Evolutionary conservation across 1,284 basidiomycete genomes (phyloP).

Genomic region (Ustilago sp.): DNA sequence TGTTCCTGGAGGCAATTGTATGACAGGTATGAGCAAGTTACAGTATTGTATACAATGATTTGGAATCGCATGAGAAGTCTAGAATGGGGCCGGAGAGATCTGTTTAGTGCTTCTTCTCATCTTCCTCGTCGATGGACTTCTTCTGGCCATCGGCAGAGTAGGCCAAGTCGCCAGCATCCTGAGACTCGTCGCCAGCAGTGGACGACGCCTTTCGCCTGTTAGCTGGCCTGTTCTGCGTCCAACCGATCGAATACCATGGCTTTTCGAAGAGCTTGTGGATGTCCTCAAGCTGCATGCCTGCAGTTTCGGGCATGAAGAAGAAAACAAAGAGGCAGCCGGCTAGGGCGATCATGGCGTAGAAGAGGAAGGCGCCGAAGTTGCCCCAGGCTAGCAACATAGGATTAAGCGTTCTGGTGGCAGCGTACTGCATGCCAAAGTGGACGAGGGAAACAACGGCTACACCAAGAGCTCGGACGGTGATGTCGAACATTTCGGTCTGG

Average conservation of each 20-base stretch:
- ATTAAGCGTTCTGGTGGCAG: conserved; percentile 50
- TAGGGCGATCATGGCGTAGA: conserved; percentile 46
- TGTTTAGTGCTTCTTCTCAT: conserved; percentile 36
- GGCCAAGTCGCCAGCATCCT: conserved; percentile 20
- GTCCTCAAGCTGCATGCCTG: conserved; percentile 51
- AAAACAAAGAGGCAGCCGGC: conserved; percentile 48
- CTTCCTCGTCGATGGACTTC: conserved; percentile 31
- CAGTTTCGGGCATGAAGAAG: conserved; percentile 55
- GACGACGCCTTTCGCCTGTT: conserved; percentile 17
- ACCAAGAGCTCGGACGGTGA: conserved; percentile 50
- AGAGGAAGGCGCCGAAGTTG: conserved; percentile 52
- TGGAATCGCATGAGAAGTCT: no score
- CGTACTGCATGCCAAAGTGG: conserved; percentile 58
- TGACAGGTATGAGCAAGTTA: no score
- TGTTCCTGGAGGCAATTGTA: no score
- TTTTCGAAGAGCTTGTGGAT: conserved; percentile 54
- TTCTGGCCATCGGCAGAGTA: conserved; percentile 23
- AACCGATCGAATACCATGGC: conserved; percentile 54
- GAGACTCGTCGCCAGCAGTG: conserved; percentile 23
- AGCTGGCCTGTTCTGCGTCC: conserved; percentile 37
- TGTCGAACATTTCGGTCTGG: conserved; percentile 52
- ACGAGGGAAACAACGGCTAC: conserved; percentile 44
- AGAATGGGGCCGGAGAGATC: no score
- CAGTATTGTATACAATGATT: no score
- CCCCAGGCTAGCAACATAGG: conserved; percentile 44